Percentiles rank a stretch among this genome's conserved stretches.
Conservation (phyloP, 352 stramenopile genomes). For the Globisporangium canariense region DNA sequence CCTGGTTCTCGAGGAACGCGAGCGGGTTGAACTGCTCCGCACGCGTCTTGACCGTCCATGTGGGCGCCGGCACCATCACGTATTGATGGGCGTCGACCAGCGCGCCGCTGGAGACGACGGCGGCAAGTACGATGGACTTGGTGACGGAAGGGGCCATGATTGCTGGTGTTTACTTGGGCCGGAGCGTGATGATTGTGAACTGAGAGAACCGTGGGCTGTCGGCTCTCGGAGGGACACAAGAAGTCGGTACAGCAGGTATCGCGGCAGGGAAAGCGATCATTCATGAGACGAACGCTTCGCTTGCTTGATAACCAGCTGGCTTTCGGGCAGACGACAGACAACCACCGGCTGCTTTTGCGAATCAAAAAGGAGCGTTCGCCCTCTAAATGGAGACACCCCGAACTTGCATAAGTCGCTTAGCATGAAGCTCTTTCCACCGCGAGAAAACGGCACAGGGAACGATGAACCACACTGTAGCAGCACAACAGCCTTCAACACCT, state of each 20-base stretch:
- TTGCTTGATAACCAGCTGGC: background rate
- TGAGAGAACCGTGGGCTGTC: background rate
- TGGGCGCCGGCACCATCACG: constrained; percentile 35
- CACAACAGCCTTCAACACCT: too few species aligned
- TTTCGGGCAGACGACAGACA: background rate
- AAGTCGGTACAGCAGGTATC: too few species aligned
- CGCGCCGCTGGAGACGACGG: constrained; percentile 20
- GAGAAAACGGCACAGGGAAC: too few species aligned
- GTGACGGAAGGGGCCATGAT: constrained; percentile 16
- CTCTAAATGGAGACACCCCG: too few species aligned
- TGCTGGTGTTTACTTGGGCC: background rate
- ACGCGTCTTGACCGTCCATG: constrained; percentile 32
- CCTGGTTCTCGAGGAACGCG: constrained; percentile 47
- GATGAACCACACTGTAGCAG: too few species aligned
- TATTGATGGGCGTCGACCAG: constrained; percentile 29
- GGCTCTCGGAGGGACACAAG: background rate
- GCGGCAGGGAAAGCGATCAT: too few species aligned
- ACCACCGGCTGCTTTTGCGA: background rate
- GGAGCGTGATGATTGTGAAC: background rate
- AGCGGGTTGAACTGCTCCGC: constrained; percentile 33
- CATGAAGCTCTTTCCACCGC: too few species aligned
- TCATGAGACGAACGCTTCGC: background rate
- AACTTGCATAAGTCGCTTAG: too few species aligned
- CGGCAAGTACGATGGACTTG: constrained; percentile 20
- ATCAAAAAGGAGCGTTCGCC: too few species aligned